Percentiles rank a stretch among this genome's conserved stretches.
Conservation (phyloP, 306 rosid species). For the Cucurbita argyrosperma region DNA sequence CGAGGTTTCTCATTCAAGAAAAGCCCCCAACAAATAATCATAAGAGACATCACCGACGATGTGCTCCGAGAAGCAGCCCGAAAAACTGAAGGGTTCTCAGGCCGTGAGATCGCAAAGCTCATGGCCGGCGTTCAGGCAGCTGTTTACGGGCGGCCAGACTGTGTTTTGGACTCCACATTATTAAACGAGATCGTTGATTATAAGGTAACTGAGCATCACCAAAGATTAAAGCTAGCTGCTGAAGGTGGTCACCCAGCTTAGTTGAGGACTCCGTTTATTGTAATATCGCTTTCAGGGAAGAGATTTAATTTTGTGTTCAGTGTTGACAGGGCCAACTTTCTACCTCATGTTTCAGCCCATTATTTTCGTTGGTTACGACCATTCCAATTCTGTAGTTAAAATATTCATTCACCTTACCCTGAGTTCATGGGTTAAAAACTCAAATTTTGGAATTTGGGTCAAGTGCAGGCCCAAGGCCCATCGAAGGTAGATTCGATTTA, state of each 20-base stretch:
- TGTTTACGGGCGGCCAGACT: slow-evolving; percentile 82
- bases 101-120: slow-evolving; percentile 95
- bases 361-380: neutral
- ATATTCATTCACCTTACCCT: neutral
- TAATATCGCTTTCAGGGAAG: neutral
- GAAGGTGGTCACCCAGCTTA: slow-evolving; percentile 47
- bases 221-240: slow-evolving; percentile 68
- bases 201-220: slow-evolving; percentile 82
- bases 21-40: slow-evolving; percentile 39
- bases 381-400: neutral
- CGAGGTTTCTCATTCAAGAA: slow-evolving; percentile 30
- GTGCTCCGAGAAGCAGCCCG: slow-evolving; percentile 59
- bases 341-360: neutral
- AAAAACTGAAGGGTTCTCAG: slow-evolving; percentile 86
- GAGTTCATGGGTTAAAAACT: neutral
- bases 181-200: slow-evolving; percentile 75
- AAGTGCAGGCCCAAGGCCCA: neutral
- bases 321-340: neutral
- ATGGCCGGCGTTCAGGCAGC: slow-evolving; percentile 95
- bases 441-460: neutral
- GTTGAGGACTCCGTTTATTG: neutral
- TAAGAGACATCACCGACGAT: slow-evolving; percentile 57
- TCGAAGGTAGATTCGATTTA: neutral
- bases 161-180: slow-evolving; percentile 64
- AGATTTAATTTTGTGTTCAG: neutral